Evolutionary conservation across 176 grass and related monocot species (phyloP).

Genomic region (Poa pratensis): DNA sequence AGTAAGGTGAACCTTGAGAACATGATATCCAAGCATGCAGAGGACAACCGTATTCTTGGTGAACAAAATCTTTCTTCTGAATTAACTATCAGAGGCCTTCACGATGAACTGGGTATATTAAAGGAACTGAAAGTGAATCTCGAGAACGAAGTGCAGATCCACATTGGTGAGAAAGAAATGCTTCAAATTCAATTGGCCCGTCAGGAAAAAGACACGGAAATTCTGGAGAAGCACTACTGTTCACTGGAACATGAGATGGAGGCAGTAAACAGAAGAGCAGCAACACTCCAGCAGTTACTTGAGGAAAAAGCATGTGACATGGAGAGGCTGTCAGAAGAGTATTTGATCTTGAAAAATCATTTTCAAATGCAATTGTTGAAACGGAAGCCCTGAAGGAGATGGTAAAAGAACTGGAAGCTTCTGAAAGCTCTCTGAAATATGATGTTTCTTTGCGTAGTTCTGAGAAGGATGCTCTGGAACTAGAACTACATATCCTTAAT

Average conservation of each 20-base stretch:
- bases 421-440: slow-evolving; percentile 48
- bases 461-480: slow-evolving; percentile 51
- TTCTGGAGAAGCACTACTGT: slow-evolving; percentile 47
- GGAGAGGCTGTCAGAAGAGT: slow-evolving; percentile 55
- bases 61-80: slow-evolving; percentile 43
- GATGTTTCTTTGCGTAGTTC: slow-evolving; percentile 48
- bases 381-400: slow-evolving; percentile 51
- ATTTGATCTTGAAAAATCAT: slow-evolving; percentile 58
- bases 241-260: slow-evolving; percentile 49
- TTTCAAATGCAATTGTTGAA: slow-evolving; percentile 50
- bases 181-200: slow-evolving; percentile 50
- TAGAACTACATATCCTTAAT: slow-evolving; percentile 50
- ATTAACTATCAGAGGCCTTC: slow-evolving; percentile 41
- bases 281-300: slow-evolving; percentile 42
- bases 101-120: slow-evolving; percentile 46
- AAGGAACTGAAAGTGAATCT: slow-evolving; percentile 51
- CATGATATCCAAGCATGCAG: slow-evolving; percentile 44
- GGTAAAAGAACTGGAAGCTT: slow-evolving; percentile 51
- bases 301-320: slow-evolving; percentile 40
- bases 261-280: neutral
- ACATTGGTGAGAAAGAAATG: slow-evolving; percentile 54
- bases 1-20: slow-evolving; percentile 48
- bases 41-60: slow-evolving; percentile 27
- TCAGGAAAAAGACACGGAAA: slow-evolving; percentile 52
- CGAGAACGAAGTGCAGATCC: slow-evolving; percentile 51